A percentile compares a stretch with the other conserved stretches of the same genome.
phyloP scores from a whole-genome alignment of 805 yeast species.

The Kodamaea lidongshanica region DNA sequence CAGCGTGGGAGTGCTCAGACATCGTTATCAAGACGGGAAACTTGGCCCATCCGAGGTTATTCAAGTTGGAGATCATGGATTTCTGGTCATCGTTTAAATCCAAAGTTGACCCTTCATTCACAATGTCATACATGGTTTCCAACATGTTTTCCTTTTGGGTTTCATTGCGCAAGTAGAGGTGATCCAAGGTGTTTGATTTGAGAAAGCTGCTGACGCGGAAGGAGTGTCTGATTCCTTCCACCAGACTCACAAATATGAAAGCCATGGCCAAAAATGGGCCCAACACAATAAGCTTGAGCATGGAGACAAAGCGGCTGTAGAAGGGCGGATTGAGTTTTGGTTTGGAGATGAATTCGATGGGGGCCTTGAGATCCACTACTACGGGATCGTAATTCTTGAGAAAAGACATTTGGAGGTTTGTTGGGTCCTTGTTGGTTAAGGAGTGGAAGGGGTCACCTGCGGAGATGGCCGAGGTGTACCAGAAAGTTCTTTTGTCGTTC shows the following conservation, averaged over 20 bases:
- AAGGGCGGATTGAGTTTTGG: not conserved
- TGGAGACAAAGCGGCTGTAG: conserved; percentile 1
- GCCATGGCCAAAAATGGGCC: conserved; percentile 63
- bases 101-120: conserved; percentile 25
- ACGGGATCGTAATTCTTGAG: conserved; percentile 51
- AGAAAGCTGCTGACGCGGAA: conserved; percentile 24
- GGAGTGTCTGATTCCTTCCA: conserved; percentile 30
- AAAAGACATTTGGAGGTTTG: conserved; percentile 37
- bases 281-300: conserved; percentile 23
- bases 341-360: conserved; percentile 29
- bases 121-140: conserved; percentile 58
- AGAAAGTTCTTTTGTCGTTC: conserved; percentile 75
- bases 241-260: conserved; percentile 38
- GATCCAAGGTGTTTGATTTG: conserved; percentile 31
- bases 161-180: conserved; percentile 5
- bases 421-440: conserved; percentile 34
- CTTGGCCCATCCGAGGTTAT: conserved; percentile 59
- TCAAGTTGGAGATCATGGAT: conserved; percentile 51
- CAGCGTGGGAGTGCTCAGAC: conserved; percentile 72
- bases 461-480: conserved; percentile 77
- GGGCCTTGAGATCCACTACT: conserved; percentile 46
- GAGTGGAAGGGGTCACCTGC: conserved; percentile 56
- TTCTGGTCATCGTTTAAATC: conserved; percentile 40
- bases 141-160: conserved; percentile 56
- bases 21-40: conserved; percentile 62